phyloP scores from a whole-genome alignment of 495 filamentous ascomycete genomes.

The Neurospora sp. region DNA sequence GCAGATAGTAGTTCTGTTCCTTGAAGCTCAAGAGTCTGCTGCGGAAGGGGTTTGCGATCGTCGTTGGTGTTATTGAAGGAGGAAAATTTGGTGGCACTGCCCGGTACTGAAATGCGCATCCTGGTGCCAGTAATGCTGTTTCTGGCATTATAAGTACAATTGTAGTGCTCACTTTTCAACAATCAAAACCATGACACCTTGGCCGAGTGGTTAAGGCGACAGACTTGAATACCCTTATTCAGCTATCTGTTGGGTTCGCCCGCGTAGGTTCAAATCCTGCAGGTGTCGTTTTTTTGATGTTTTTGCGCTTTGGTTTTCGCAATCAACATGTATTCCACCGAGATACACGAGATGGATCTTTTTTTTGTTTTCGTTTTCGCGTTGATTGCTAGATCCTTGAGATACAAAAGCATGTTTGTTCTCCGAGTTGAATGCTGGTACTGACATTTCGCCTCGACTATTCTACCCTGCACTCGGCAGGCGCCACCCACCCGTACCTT shows the following conservation, averaged over 20 bases:
- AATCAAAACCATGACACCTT: constrained; percentile 8
- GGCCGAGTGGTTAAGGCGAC: constrained; percentile 24
- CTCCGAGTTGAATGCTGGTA: neutral
- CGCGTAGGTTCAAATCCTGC: constrained; percentile 22
- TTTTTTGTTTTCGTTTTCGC: neutral
- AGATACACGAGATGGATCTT: neutral
- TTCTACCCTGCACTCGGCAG: too few species aligned
- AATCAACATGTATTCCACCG: neutral
- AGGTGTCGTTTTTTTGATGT: constrained; percentile 10
- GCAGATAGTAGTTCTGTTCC: neutral
- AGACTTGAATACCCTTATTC: constrained; percentile 19
- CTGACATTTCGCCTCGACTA: neutral
- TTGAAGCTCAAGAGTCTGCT: neutral
- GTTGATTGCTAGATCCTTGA: neutral
- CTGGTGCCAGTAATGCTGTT: neutral
- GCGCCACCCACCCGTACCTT: too few species aligned
- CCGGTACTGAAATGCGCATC: neutral
- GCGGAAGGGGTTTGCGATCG: neutral
- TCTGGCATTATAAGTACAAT: neutral
- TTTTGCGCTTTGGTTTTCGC: neutral
- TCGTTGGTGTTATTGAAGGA: neutral
- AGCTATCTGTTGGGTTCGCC: constrained; percentile 22
- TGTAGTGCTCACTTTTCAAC: neutral
- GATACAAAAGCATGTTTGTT: neutral
- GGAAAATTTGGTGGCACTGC: neutral